These are phyloP conservation scores for Aspergillus ruber DNA, from an alignment of 2,329 filamentous ascomycete species.

Conservation along the genomic window DNA sequence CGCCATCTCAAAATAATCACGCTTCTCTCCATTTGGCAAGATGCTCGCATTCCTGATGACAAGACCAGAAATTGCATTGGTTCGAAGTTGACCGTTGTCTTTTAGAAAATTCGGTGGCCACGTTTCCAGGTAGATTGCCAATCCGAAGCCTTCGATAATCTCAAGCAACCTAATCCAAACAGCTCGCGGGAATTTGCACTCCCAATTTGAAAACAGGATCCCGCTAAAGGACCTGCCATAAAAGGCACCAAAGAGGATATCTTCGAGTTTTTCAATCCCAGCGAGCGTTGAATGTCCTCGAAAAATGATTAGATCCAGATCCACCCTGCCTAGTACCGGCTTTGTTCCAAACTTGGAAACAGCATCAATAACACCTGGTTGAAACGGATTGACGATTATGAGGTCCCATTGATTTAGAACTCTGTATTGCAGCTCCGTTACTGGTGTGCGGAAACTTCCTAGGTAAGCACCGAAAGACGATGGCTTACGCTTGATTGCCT, in stretches of 20 bases:
- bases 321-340: constrained; percentile 29
- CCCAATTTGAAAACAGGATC: constrained; percentile 39
- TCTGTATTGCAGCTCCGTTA: constrained; percentile 24
- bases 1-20: constrained; percentile 41
- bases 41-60: constrained; percentile 39
- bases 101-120: constrained; percentile 35
- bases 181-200: constrained; percentile 23
- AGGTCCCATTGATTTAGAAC: constrained; percentile 40
- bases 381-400: constrained; percentile 39
- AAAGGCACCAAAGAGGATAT: constrained; percentile 19
- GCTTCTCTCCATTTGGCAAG: constrained; percentile 34
- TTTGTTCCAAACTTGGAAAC: constrained; percentile 16
- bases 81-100: constrained; percentile 29
- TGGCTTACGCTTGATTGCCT: constrained; percentile 17
- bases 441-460: constrained; percentile 30
- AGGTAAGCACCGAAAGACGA: constrained; percentile 40
- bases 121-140: constrained; percentile 40
- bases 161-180: constrained; percentile 27
- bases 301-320: constrained; percentile 17
- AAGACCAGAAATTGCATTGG: constrained; percentile 30
- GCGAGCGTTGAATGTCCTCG: constrained; percentile 16
- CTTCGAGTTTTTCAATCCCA: constrained; percentile 24
- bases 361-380: constrained; percentile 29
- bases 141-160: constrained; percentile 28
- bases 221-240: constrained; percentile 30